Percentiles rank a stretch among this genome's conserved stretches.
Conservation (phyloP, 2,329 filamentous ascomycete species). For the Catunica adiposa region DNA sequence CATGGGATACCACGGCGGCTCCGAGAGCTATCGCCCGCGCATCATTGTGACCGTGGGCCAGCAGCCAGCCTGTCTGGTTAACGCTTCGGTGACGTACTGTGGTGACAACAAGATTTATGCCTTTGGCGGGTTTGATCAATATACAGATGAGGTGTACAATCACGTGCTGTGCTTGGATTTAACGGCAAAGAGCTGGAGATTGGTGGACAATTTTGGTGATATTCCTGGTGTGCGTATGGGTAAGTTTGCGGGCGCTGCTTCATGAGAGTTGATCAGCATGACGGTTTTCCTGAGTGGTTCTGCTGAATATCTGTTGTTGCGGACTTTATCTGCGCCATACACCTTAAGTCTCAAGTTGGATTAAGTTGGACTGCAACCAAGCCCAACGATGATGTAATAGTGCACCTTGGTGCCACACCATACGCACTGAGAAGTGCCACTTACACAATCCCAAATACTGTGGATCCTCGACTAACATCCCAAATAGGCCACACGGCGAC, state of each 20-base stretch:
- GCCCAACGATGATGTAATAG: too few species aligned
- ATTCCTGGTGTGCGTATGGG: slow-evolving; percentile 96
- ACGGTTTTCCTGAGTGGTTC: too few species aligned
- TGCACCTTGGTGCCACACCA: too few species aligned
- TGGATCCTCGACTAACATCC: slow-evolving; percentile 9
- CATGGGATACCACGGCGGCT: slow-evolving; percentile 26
- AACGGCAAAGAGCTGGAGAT: slow-evolving; percentile 74
- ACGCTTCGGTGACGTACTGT: slow-evolving; percentile 97
- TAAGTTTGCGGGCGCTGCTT: slow-evolving; percentile 25
- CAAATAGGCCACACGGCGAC: slow-evolving; percentile 74
- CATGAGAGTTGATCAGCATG: not conserved
- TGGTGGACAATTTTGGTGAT: slow-evolving; percentile 97
- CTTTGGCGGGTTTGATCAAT: slow-evolving; percentile 96
- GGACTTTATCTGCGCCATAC: not conserved
- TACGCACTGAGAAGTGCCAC: too few species aligned
- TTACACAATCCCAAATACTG: not conserved
- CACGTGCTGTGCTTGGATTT: slow-evolving; percentile 85
- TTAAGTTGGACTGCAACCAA: too few species aligned
- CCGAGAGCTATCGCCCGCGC: slow-evolving; percentile 66
- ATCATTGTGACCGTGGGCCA: slow-evolving; percentile 64
- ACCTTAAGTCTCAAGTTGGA: not conserved
- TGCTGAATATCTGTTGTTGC: too few species aligned
- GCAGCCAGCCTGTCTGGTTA: slow-evolving; percentile 85
- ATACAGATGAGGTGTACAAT: slow-evolving; percentile 97
- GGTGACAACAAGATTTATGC: slow-evolving; percentile 95